phyloP scores from a whole-genome alignment of 345 rosid genomes.

The Xanthoceras sorbifolium region DNA sequence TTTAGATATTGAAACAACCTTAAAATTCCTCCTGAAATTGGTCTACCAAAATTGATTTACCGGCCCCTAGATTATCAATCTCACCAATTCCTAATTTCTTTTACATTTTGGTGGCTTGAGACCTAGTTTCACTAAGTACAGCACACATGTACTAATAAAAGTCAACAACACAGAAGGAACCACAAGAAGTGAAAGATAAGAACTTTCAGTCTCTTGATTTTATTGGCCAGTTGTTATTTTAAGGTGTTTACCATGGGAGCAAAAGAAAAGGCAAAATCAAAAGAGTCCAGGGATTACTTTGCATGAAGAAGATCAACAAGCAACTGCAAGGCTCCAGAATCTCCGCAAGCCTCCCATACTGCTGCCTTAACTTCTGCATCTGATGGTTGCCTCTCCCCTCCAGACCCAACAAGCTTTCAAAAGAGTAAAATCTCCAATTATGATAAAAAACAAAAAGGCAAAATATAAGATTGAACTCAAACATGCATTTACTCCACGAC shows the following conservation, averaged over 20 bases:
- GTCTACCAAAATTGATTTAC: neutral
- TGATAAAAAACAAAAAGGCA: neutral
- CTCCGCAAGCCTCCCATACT: constrained; percentile 91
- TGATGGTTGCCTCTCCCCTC: constrained; percentile 63
- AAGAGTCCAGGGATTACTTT: constrained; percentile 45
- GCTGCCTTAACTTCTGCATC: constrained; percentile 87
- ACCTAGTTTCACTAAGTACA: neutral
- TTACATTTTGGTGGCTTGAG: neutral
- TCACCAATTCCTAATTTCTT: neutral
- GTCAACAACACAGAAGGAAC: neutral
- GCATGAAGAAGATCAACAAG: constrained; percentile 85
- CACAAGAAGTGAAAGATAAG: neutral
- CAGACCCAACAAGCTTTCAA: constrained; percentile 66
- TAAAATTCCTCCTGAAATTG: neutral
- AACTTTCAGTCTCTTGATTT: too few species aligned
- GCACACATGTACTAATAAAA: neutral
- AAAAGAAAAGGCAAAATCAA: neutral
- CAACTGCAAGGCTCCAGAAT: constrained; percentile 89
- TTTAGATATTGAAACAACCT: neutral
- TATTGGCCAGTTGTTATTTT: too few species aligned
- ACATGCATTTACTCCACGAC: neutral
- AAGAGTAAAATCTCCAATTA: constrained; percentile 14
- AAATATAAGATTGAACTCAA: constrained; percentile 1
- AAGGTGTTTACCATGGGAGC: neutral
- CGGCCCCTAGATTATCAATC: neutral